Conservation (phyloP, 768 basidiomycete genomes). For the Boletus reticulatus region DNA sequence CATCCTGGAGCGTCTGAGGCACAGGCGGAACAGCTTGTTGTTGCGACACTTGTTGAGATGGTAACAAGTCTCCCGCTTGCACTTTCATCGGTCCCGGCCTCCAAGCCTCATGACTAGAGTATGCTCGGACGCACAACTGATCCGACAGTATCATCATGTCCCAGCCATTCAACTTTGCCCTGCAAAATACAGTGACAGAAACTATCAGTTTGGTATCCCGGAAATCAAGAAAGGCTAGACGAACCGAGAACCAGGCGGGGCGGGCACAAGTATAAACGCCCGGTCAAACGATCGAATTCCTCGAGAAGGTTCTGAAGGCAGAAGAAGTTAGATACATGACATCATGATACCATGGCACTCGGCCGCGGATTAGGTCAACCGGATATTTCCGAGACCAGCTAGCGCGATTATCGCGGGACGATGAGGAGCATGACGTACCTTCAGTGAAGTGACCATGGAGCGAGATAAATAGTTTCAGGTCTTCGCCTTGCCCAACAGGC, state of each 20-base stretch:
- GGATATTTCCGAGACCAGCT: constrained; percentile 14
- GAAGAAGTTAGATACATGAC: constrained; percentile 16
- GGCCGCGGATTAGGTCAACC: constrained; percentile 2
- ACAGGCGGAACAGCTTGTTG: constrained; percentile 34
- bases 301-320: constrained; percentile 55
- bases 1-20: constrained; percentile 43
- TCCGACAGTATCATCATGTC: constrained; percentile 89
- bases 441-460: constrained; percentile 92
- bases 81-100: constrained; percentile 70
- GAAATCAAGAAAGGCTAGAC: constrained; percentile 30
- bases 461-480: constrained; percentile 58
- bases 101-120: constrained; percentile 82
- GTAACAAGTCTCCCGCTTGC: constrained; percentile 45
- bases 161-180: constrained; percentile 86
- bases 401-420: constrained; percentile 9
- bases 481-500: constrained; percentile 63
- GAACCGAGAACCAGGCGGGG: constrained; percentile 79
- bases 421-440: constrained; percentile 50
- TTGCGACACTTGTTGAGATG: constrained; percentile 14
- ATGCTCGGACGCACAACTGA: constrained; percentile 78
- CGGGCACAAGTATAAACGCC: constrained; percentile 82
- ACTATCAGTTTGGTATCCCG: constrained; percentile 7
- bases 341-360: constrained; percentile 7
- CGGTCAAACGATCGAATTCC: constrained; percentile 93
- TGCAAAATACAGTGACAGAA: constrained; percentile 25